Evolutionary conservation across 116 monocot genomes (phyloP).

Genomic region (Zostera marina): DNA sequence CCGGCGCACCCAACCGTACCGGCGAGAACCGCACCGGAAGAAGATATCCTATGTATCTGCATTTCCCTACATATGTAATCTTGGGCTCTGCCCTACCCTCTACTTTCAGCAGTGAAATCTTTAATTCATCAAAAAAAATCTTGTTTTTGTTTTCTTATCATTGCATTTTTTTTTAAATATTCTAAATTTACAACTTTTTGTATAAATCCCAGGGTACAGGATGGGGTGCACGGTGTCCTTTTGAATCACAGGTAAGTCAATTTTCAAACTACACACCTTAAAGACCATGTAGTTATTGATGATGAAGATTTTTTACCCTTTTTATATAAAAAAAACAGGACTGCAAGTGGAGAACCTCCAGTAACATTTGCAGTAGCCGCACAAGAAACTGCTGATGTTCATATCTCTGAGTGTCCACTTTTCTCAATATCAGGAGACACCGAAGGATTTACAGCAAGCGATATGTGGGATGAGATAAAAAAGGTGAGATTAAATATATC

Average conservation of each 20-base stretch:
- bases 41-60: too few relatives aligned
- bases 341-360: conserved; percentile 55
- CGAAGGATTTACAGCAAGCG: conserved; percentile 42
- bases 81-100: too few relatives aligned
- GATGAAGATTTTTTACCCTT: background rate
- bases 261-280: background rate
- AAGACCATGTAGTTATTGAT: background rate
- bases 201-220: conserved; percentile 33
- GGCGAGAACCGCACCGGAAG: too few relatives aligned
- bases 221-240: conserved; percentile 81
- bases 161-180: too few relatives aligned
- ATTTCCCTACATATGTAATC: too few relatives aligned
- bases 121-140: too few relatives aligned
- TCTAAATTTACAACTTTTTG: background rate
- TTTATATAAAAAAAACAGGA: conserved; percentile 24
- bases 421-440: conserved; percentile 60
- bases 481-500: conserved; percentile 26
- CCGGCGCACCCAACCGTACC: too few relatives aligned
- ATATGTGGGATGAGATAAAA: conserved; percentile 87
- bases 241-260: conserved; percentile 70
- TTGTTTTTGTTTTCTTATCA: too few relatives aligned
- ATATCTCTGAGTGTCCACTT: conserved; percentile 72
- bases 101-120: too few relatives aligned
- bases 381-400: conserved; percentile 65
- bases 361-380: conserved; percentile 91